Conservation (phyloP, 495 filamentous ascomycete species). For the Penicillium ucsense region DNA sequence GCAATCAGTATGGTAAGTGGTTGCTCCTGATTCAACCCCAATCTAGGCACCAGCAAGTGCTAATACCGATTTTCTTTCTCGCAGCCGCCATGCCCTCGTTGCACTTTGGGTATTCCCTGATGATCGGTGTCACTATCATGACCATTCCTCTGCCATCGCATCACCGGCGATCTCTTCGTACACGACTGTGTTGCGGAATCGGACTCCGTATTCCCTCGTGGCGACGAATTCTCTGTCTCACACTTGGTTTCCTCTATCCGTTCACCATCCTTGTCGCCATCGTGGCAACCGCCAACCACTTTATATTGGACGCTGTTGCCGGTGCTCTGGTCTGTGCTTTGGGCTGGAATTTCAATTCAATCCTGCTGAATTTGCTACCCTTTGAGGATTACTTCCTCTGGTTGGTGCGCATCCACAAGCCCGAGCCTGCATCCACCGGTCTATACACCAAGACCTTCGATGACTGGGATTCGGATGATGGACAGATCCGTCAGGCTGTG, state of each 20-base stretch:
- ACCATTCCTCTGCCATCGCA: slow-evolving; percentile 37
- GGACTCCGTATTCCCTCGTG: slow-evolving; percentile 29
- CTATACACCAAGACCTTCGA: slow-evolving; percentile 4
- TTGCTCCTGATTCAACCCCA: neutral
- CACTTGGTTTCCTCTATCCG: slow-evolving; percentile 54
- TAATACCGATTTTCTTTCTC: slow-evolving; percentile 1
- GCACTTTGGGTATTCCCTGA: slow-evolving; percentile 71
- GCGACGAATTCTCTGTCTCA: slow-evolving; percentile 35
- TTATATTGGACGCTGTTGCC: slow-evolving; percentile 60
- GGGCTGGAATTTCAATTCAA: slow-evolving; percentile 47
- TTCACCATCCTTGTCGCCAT: slow-evolving; percentile 56
- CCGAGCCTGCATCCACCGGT: slow-evolving; percentile 23
- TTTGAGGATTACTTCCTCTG: slow-evolving; percentile 60
- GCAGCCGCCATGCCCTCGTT: slow-evolving; percentile 70
- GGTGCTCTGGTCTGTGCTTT: slow-evolving; percentile 50
- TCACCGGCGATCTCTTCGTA: slow-evolving; percentile 17
- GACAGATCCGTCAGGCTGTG: slow-evolving; percentile 3
- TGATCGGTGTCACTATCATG: slow-evolving; percentile 62
- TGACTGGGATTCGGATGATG: slow-evolving; percentile 14
- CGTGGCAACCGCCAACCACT: slow-evolving; percentile 66
- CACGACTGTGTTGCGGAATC: slow-evolving; percentile 12
- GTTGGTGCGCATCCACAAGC: slow-evolving; percentile 53
- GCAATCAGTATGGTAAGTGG: slow-evolving; percentile 49
- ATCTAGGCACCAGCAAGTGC: neutral
- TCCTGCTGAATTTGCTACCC: slow-evolving; percentile 50